A percentile compares a stretch with the other conserved stretches of the same genome.
These are phyloP conservation scores for Clonostachys sp. DNA, from an alignment of 2,329 filamentous ascomycete species.

Conservation along the genomic window DNA sequence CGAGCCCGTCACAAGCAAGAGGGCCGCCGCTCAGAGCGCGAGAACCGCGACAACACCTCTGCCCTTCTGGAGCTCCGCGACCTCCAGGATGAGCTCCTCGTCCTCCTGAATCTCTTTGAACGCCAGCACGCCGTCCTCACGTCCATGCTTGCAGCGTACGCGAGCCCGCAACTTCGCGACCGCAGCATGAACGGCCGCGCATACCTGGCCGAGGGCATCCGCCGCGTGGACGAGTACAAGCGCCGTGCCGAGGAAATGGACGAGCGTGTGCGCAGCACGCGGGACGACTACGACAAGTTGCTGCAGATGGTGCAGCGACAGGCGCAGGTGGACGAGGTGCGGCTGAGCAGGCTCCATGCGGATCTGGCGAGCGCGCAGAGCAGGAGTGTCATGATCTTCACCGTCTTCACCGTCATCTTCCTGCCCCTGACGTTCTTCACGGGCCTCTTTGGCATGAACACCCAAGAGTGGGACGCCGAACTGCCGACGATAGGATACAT, in stretches of 20 bases:
- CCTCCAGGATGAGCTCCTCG: slow-evolving; percentile 59
- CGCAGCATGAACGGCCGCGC: slow-evolving; percentile 38
- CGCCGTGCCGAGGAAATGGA: slow-evolving; percentile 52
- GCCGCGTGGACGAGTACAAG: slow-evolving; percentile 48
- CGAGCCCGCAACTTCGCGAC: slow-evolving; percentile 30
- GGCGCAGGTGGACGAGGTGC: slow-evolving; percentile 62
- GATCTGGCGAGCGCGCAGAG: slow-evolving; percentile 59
- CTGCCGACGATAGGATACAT: slow-evolving; percentile 35
- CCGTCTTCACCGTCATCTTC: slow-evolving; percentile 59
- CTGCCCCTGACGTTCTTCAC: slow-evolving; percentile 62
- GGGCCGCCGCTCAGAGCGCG: slow-evolving; percentile 41
- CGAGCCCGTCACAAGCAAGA: slow-evolving; percentile 30
- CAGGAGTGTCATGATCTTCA: slow-evolving; percentile 62
- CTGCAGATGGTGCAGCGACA: slow-evolving; percentile 65
- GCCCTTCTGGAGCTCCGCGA: slow-evolving; percentile 59
- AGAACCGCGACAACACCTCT: slow-evolving; percentile 60
- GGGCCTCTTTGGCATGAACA: slow-evolving; percentile 62
- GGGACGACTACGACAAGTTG: slow-evolving; percentile 60
- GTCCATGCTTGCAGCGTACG: slow-evolving; percentile 38
- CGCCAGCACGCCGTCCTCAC: slow-evolving; percentile 47
- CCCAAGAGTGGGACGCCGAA: slow-evolving; percentile 51
- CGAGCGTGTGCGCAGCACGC: slow-evolving; percentile 48
- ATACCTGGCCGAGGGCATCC: slow-evolving; percentile 49
- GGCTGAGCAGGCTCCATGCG: slow-evolving; percentile 56
- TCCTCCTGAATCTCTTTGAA: slow-evolving; percentile 52